Evolutionary conservation across 2,329 filamentous ascomycete species (phyloP).

Genomic region (Chaetoscypha palmicola): DNA sequence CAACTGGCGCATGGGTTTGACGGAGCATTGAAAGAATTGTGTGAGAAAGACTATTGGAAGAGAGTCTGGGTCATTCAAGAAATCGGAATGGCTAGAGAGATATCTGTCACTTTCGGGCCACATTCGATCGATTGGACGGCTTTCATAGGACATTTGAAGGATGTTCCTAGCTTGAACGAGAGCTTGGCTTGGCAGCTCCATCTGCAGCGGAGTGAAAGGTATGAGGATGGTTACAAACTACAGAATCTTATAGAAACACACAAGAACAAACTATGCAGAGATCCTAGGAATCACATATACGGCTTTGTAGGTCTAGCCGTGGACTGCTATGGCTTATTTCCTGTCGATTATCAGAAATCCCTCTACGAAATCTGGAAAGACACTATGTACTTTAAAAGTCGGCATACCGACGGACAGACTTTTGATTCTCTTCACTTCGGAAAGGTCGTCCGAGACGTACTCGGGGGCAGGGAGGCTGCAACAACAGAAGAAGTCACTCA

Average conservation of each 20-base stretch:
- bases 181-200: background rate
- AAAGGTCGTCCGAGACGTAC: too few relatives aligned
- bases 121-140: background rate
- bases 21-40: background rate
- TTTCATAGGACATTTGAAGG: background rate
- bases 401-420: too few relatives aligned
- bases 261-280: slow-evolving; percentile 22
- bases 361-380: slow-evolving; percentile 27
- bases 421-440: too few relatives aligned
- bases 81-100: background rate
- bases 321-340: slow-evolving; percentile 22
- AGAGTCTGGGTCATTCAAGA: slow-evolving; percentile 7
- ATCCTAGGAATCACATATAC: slow-evolving; percentile 30
- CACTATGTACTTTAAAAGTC: slow-evolving; percentile 25
- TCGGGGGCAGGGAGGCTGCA: too few relatives aligned
- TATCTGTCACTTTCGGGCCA: background rate
- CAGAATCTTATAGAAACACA: slow-evolving; percentile 8
- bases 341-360: slow-evolving; percentile 27
- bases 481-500: too few relatives aligned
- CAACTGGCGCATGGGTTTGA: background rate
- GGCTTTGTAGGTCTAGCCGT: slow-evolving; percentile 27
- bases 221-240: background rate
- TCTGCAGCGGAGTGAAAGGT: background rate
- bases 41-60: slow-evolving; percentile 3
- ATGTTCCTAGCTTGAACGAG: background rate